A percentile compares a stretch with the other conserved stretches of the same genome.
These are phyloP conservation scores for Diospyros lotus DNA, from an alignment of 148 eudicot genomes.

Conservation along the genomic window DNA sequence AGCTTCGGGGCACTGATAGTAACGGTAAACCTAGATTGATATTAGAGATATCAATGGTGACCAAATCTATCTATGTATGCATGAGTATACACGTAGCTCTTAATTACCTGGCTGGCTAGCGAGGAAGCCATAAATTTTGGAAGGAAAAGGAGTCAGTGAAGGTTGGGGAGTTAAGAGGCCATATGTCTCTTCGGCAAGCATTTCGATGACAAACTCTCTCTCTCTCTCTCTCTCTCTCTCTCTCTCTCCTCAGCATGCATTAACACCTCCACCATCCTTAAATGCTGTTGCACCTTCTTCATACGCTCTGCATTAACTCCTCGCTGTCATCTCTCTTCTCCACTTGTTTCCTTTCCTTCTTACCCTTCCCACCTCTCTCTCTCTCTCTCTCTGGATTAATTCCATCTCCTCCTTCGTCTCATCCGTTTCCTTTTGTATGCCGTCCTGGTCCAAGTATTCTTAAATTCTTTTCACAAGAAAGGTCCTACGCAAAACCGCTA, in stretches of 20 bases:
- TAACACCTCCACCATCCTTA: slow-evolving; percentile 20
- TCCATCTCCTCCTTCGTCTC: slow-evolving; percentile 6
- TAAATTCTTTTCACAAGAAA: slow-evolving; percentile 51
- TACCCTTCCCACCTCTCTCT: slow-evolving; percentile 12
- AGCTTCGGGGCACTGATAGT: no score
- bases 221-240: slow-evolving; percentile 9
- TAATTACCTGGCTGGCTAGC: no score
- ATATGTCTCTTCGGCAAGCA: slow-evolving; percentile 14
- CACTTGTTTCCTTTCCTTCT: slow-evolving; percentile 11
- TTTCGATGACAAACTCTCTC: neutral
- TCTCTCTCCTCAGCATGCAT: slow-evolving; percentile 21
- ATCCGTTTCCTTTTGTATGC: slow-evolving; percentile 15
- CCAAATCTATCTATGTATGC: no score
- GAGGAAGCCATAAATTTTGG: no score
- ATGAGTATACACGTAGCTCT: no score
- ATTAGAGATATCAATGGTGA: no score
- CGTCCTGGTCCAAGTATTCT: slow-evolving; percentile 18
- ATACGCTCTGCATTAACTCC: slow-evolving; percentile 32
- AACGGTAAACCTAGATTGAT: no score
- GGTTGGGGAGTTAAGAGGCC: slow-evolving; percentile 14
- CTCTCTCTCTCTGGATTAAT: neutral
- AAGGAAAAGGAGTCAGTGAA: neutral
- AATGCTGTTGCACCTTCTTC: slow-evolving; percentile 29
- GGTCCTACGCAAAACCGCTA: neutral
- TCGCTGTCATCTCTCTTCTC: slow-evolving; percentile 27